phyloP scores from a whole-genome alignment of 1,139 yeast genomes.

The Blastobotrys proliferans region DNA sequence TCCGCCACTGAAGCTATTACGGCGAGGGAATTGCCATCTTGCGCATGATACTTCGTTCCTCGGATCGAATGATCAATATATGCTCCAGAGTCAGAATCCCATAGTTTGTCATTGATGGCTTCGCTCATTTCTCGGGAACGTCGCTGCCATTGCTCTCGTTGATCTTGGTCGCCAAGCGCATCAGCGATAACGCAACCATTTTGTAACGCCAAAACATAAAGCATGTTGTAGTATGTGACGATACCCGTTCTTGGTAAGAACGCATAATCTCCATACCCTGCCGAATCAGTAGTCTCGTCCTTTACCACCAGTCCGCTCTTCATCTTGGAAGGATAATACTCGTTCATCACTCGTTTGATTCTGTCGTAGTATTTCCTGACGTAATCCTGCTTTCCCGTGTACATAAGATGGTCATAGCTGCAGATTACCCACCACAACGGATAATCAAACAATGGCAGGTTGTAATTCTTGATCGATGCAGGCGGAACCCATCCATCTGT shows the following conservation, averaged over 20 bases:
- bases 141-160: neutral
- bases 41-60: slow-evolving; percentile 1
- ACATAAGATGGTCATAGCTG: neutral
- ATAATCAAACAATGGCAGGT: slow-evolving; percentile 1
- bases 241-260: slow-evolving; percentile 2
- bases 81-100: neutral
- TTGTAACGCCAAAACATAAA: neutral
- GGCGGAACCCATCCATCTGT: slow-evolving; percentile 7
- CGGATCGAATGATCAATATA: neutral
- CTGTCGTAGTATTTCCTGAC: neutral
- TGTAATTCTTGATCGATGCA: neutral
- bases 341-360: neutral
- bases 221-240: slow-evolving; percentile 1
- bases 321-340: neutral
- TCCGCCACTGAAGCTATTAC: neutral
- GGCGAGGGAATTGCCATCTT: slow-evolving; percentile 4
- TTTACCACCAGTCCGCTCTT: neutral
- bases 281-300: neutral
- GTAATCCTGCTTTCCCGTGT: neutral
- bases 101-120: neutral
- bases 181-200: neutral
- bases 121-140: neutral
- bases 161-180: neutral
- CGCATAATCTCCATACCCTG: slow-evolving; percentile 1
- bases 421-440: slow-evolving; percentile 7